Percentiles rank a stretch among this genome's conserved stretches.
These are phyloP conservation scores for Prasinococcaceae sp. DNA, from an alignment of 139 green algal species.

Conservation along the genomic window DNA sequence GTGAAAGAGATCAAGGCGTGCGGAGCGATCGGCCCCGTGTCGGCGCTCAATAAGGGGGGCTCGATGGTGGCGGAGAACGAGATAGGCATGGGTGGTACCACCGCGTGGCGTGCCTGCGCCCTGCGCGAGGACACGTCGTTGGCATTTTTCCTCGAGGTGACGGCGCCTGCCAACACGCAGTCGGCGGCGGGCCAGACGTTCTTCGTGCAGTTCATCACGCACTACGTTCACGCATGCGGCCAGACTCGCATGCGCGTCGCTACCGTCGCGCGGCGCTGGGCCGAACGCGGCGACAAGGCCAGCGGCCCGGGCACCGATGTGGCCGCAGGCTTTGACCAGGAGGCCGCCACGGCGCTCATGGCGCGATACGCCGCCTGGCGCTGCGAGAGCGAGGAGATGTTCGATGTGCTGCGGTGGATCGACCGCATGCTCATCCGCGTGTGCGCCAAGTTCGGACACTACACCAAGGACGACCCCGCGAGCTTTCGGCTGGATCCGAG, in stretches of 20 bases:
- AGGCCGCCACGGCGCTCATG: slow-evolving; percentile 29
- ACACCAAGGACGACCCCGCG: slow-evolving; percentile 24
- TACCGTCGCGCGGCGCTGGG: slow-evolving; percentile 35
- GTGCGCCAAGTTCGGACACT: slow-evolving; percentile 31
- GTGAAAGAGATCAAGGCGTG: slow-evolving; percentile 24
- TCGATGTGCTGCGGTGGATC: slow-evolving; percentile 39
- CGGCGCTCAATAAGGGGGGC: slow-evolving; percentile 13
- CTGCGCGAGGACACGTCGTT: slow-evolving; percentile 12
- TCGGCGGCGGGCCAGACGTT: slow-evolving; percentile 16
- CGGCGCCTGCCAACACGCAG: slow-evolving; percentile 14
- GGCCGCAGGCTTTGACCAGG: slow-evolving; percentile 32
- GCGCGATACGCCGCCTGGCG: slow-evolving; percentile 24
- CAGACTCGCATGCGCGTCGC: slow-evolving; percentile 27
- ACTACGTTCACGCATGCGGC: slow-evolving; percentile 18
- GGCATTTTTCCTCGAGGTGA: slow-evolving; percentile 9
- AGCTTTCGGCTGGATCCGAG: slow-evolving; percentile 33
- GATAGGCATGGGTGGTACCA: slow-evolving; percentile 33
- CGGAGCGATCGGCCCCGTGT: slow-evolving; percentile 26
- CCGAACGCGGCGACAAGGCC: slow-evolving; percentile 3
- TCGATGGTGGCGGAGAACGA: slow-evolving; percentile 15
- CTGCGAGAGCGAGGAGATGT: slow-evolving; percentile 27
- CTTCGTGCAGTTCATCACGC: slow-evolving; percentile 31
- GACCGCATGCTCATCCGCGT: slow-evolving; percentile 38
- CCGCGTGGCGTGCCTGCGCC: slow-evolving; percentile 33
- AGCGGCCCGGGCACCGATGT: slow-evolving; percentile 9